Evolutionary conservation across 148 eudicot species (phyloP).

Genomic region (Spergularia marina): DNA sequence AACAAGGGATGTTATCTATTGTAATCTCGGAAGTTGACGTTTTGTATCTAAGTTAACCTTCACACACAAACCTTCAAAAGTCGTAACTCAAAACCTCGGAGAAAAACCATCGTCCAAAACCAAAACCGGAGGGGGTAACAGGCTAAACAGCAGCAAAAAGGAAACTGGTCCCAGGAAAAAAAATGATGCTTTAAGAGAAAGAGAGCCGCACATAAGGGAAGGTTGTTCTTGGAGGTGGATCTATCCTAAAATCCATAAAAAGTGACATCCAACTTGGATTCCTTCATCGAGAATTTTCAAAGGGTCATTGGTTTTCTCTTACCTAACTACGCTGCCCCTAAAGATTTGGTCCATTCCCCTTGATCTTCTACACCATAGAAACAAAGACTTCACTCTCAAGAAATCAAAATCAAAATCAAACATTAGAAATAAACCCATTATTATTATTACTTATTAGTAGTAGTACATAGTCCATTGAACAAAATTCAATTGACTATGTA

Average conservation of each 20-base stretch:
- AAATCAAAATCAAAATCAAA: too few species aligned
- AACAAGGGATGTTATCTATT: not conserved
- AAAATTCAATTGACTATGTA: too few species aligned
- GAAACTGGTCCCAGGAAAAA: not conserved
- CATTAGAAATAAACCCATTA: too few species aligned
- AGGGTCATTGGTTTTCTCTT: not conserved
- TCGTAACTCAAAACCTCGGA: too few species aligned
- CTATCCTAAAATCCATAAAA: not conserved
- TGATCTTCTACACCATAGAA: not conserved
- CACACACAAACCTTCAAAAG: too few species aligned
- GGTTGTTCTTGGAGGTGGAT: not conserved
- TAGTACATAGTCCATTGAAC: too few species aligned
- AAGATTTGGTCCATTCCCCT: not conserved
- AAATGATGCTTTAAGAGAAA: not conserved
- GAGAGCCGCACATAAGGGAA: slow-evolving; percentile 2
- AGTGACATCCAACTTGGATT: slow-evolving; percentile 18
- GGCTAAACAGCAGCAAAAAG: not conserved
- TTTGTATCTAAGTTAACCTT: too few species aligned
- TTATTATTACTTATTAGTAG: too few species aligned
- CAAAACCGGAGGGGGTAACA: not conserved
- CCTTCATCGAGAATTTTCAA: too few species aligned
- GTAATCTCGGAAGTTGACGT: too few species aligned
- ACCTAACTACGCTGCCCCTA: not conserved
- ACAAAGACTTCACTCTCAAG: too few species aligned
- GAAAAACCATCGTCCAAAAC: too few species aligned